Percentiles rank a stretch among this genome's conserved stretches.
Conservation (phyloP, 768 basidiomycete species). For the Psilocybe sp. region DNA sequence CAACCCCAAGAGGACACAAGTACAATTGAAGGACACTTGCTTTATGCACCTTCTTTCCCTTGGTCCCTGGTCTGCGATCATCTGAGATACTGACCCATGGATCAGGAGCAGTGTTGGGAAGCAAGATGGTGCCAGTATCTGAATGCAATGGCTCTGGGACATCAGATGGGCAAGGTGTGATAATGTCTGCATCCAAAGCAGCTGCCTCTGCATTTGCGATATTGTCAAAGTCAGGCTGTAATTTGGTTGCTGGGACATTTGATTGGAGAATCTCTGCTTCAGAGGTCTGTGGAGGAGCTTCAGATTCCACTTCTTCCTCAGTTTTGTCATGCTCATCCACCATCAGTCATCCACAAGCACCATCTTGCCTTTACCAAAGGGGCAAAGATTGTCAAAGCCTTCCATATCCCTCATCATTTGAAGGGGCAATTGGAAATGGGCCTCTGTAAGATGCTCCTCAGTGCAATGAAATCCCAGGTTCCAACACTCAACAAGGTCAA, state of each 20-base stretch:
- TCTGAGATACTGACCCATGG: slow-evolving; percentile 8
- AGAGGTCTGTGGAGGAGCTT: not conserved
- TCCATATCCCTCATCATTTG: not conserved
- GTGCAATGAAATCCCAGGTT: slow-evolving; percentile 4
- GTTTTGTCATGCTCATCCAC: slow-evolving; percentile 7
- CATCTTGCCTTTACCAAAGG: slow-evolving; percentile 6
- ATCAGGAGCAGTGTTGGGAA: not conserved
- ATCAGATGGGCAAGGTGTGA: not conserved
- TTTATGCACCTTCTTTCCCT: slow-evolving; percentile 10
- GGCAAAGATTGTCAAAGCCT: slow-evolving; percentile 5
- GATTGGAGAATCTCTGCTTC: not conserved
- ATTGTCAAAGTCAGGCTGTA: slow-evolving; percentile 11
- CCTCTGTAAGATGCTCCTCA: not conserved
- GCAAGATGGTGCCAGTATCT: no score
- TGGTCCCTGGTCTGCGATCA: no score
- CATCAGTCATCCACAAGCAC: slow-evolving; percentile 7
- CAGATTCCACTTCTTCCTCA: slow-evolving; percentile 7
- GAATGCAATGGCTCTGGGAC: no score
- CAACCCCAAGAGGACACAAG: slow-evolving; percentile 6
- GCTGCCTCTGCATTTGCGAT: not conserved
- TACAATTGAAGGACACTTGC: slow-evolving; percentile 7
- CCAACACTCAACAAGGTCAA: slow-evolving; percentile 13
- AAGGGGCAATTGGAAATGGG: not conserved
- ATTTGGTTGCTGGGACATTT: not conserved
- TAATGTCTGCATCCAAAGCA: not conserved